These are phyloP conservation scores for Persicaria tinctoria DNA, from an alignment of 148 eudicot genomes.

Conservation along the genomic window DNA sequence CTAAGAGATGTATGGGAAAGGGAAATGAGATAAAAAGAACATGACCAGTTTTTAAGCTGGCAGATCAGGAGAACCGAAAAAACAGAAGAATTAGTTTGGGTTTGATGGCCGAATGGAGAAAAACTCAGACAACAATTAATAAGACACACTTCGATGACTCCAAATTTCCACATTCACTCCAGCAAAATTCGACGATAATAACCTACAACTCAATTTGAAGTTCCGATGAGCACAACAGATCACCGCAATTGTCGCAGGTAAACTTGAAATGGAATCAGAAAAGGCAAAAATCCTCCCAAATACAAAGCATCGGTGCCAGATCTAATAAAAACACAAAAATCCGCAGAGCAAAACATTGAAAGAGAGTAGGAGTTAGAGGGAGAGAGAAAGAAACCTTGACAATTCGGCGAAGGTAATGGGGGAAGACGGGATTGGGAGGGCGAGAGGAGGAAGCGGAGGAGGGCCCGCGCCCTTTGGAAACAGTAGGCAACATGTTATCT, in stretches of 20 bases:
- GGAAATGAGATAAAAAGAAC: neutral
- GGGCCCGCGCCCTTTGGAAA: slow-evolving; percentile 50
- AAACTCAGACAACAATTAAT: neutral
- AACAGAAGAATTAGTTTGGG: neutral
- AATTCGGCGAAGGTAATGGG: slow-evolving; percentile 74
- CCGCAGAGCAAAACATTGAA: neutral
- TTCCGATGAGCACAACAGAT: neutral
- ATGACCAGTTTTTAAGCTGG: neutral
- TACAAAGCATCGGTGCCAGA: neutral
- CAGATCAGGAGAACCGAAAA: neutral
- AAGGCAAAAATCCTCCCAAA: neutral
- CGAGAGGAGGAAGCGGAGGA: slow-evolving; percentile 44
- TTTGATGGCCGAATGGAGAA: neutral
- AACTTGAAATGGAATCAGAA: neutral
- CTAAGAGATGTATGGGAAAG: neutral
- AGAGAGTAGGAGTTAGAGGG: neutral
- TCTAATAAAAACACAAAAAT: neutral
- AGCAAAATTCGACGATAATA: neutral
- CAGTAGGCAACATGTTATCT: slow-evolving; percentile 52
- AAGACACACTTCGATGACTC: neutral
- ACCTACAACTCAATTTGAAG: neutral
- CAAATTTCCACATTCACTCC: neutral
- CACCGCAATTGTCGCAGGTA: neutral
- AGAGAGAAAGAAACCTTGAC: slow-evolving; percentile 39
- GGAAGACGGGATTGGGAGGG: slow-evolving; percentile 44